phyloP scores from a whole-genome alignment of 2,329 filamentous ascomycete genomes.

The Aspergillus intermedius region DNA sequence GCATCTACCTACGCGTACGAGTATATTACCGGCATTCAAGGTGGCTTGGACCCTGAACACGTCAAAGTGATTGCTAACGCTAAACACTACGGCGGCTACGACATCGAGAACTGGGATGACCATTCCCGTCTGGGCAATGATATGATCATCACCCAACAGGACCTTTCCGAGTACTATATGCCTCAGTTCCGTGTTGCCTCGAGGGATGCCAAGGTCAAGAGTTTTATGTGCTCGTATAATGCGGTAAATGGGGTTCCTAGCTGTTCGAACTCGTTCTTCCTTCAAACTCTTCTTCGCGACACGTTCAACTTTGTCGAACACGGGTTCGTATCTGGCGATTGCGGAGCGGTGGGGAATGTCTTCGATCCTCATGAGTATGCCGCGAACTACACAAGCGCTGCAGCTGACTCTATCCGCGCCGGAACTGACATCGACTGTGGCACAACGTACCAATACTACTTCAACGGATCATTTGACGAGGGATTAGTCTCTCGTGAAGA shows the following conservation, averaged over 20 bases:
- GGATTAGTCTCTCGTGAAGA: conserved; percentile 41
- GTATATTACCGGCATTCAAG: conserved; percentile 51
- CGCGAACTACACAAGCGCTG: conserved; percentile 39
- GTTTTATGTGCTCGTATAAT: conserved; percentile 60
- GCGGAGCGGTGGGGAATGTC: conserved; percentile 56
- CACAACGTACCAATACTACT: conserved; percentile 41
- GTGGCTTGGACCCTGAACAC: conserved; percentile 32
- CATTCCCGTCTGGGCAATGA: conserved; percentile 48
- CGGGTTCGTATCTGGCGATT: conserved; percentile 60
- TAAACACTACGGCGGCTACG: conserved; percentile 56
- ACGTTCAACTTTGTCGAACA: conserved; percentile 59
- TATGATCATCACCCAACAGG: conserved; percentile 51
- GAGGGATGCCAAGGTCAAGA: conserved; percentile 50
- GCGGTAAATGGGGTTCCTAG: conserved; percentile 60
- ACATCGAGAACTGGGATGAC: conserved; percentile 45
- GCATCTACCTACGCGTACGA: conserved; percentile 45
- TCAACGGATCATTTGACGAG: conserved; percentile 39
- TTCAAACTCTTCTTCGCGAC: conserved; percentile 57
- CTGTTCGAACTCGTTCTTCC: conserved; percentile 57
- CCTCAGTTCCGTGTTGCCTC: conserved; percentile 60
- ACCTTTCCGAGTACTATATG: conserved; percentile 62
- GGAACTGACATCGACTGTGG: conserved; percentile 52
- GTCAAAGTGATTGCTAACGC: conserved; percentile 47
- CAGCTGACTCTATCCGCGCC: conserved; percentile 44
- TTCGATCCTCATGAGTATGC: conserved; percentile 49